These are phyloP conservation scores for Acephala macrosclerotiorum DNA, from an alignment of 2,329 filamentous ascomycete species.

Conservation along the genomic window DNA sequence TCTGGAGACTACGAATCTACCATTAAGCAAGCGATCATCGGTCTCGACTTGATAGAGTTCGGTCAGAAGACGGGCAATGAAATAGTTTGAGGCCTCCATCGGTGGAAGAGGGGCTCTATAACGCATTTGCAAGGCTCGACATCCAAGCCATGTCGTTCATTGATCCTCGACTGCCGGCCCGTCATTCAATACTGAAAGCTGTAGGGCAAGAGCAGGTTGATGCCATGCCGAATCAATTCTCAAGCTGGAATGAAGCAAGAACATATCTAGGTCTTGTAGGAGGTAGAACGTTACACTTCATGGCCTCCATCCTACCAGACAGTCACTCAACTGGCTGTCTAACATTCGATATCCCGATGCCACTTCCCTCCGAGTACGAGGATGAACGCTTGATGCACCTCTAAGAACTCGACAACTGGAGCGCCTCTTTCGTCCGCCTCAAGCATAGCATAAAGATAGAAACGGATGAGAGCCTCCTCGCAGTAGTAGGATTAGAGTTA, in stretches of 20 bases:
- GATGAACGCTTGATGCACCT: conserved; percentile 3
- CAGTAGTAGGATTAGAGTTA: conserved; percentile 7
- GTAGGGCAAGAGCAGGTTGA: neutral
- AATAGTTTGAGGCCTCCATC: neutral
- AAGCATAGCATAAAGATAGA: neutral
- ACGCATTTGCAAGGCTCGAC: conserved; percentile 20
- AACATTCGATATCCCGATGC: neutral
- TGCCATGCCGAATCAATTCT: conserved; percentile 12
- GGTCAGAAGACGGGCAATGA: neutral
- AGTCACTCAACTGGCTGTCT: neutral
- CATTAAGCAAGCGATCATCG: conserved; percentile 45
- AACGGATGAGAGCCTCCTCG: neutral
- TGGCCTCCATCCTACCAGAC: conserved; percentile 1
- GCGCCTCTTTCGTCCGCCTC: neutral
- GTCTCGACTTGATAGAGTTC: neutral
- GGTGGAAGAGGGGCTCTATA: conserved; percentile 16
- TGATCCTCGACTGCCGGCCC: conserved; percentile 6
- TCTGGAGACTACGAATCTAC: conserved; percentile 67
- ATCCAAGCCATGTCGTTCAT: conserved; percentile 22
- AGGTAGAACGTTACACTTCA: conserved; percentile 8
- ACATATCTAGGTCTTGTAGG: neutral
- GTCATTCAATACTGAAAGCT: neutral
- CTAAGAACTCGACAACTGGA: conserved; percentile 10
- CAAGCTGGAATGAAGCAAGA: conserved; percentile 6
- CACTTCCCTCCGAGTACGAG: conserved; percentile 2